These are phyloP conservation scores for Didymellaceae sp. DNA, from an alignment of 2,329 filamentous ascomycete genomes.

Conservation along the genomic window DNA sequence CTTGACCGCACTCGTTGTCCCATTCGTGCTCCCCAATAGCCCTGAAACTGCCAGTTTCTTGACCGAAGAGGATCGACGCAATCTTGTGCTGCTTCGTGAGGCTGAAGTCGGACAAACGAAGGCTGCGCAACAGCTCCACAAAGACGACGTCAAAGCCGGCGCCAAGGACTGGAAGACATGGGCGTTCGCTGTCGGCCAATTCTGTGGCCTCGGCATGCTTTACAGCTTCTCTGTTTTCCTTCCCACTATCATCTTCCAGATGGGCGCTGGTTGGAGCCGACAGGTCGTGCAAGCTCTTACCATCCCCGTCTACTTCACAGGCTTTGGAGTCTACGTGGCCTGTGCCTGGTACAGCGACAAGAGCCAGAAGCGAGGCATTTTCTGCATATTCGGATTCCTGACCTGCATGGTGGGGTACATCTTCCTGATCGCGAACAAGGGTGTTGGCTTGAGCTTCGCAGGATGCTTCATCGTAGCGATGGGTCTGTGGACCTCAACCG, in stretches of 20 bases:
- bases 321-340: constrained; percentile 31
- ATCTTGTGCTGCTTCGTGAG: constrained; percentile 37
- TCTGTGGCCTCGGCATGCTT: constrained; percentile 32
- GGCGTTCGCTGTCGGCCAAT: constrained; percentile 55
- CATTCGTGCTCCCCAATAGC: constrained; percentile 60
- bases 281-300: constrained; percentile 40
- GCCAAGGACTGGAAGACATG: constrained; percentile 47
- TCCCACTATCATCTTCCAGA: constrained; percentile 39
- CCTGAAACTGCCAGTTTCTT: constrained; percentile 45
- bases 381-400: constrained; percentile 30
- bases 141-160: constrained; percentile 57
- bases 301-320: constrained; percentile 40
- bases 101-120: constrained; percentile 52
- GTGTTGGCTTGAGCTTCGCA: constrained; percentile 28
- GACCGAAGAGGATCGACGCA: constrained; percentile 31
- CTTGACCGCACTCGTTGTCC: constrained; percentile 52
- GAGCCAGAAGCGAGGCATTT: constrained; percentile 36
- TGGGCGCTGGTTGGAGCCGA: constrained; percentile 33
- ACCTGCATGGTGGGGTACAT: constrained; percentile 59
- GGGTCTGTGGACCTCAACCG: constrained; percentile 36
- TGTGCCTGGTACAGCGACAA: constrained; percentile 36
- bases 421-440: constrained; percentile 41
- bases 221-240: constrained; percentile 38
- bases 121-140: constrained; percentile 54
- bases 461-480: constrained; percentile 40